Percentiles rank a stretch among this genome's conserved stretches.
Evolutionary conservation across 345 rosid species (phyloP).

Genomic region (Arabis alpina): DNA sequence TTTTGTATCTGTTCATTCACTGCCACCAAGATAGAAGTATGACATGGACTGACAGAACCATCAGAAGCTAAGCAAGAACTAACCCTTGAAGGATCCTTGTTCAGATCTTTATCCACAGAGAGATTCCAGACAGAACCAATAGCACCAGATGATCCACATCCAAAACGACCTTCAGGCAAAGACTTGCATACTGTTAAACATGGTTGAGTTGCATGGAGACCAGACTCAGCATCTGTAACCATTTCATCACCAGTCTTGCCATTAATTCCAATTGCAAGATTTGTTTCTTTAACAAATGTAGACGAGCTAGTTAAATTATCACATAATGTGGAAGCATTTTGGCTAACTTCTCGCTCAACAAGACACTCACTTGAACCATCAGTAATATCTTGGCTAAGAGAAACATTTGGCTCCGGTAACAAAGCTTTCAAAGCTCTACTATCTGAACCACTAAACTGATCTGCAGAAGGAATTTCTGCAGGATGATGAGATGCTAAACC

Average conservation of each 20-base stretch:
- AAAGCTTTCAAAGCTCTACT: conserved; percentile 38
- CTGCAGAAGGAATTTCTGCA: conserved; percentile 33
- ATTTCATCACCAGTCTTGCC: conserved; percentile 35
- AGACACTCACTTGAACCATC: conserved; percentile 35
- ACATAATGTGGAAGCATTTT: conserved; percentile 42
- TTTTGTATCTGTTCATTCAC: conserved; percentile 43
- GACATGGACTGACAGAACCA: conserved; percentile 39
- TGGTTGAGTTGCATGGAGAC: conserved; percentile 40
- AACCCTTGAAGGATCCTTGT: conserved; percentile 30
- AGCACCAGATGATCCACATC: conserved; percentile 43
- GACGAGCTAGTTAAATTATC: conserved; percentile 41
- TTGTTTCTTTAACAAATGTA: conserved; percentile 37
- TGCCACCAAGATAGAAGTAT: conserved; percentile 30
- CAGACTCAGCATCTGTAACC: conserved; percentile 34
- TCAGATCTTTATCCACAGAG: conserved; percentile 38
- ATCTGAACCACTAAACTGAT: conserved; percentile 31
- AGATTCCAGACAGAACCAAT: conserved; percentile 42
- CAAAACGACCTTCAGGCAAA: conserved; percentile 37
- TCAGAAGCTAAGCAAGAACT: conserved; percentile 35
- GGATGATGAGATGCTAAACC: conserved; percentile 47
- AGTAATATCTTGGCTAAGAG: conserved; percentile 34
- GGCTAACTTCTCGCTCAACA: conserved; percentile 43
- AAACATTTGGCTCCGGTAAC: conserved; percentile 40
- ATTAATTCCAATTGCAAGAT: conserved; percentile 38
- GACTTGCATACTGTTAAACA: conserved; percentile 33